phyloP scores from a whole-genome alignment of 2,329 filamentous ascomycete genomes.

The Sclerotinia trifoliorum region DNA sequence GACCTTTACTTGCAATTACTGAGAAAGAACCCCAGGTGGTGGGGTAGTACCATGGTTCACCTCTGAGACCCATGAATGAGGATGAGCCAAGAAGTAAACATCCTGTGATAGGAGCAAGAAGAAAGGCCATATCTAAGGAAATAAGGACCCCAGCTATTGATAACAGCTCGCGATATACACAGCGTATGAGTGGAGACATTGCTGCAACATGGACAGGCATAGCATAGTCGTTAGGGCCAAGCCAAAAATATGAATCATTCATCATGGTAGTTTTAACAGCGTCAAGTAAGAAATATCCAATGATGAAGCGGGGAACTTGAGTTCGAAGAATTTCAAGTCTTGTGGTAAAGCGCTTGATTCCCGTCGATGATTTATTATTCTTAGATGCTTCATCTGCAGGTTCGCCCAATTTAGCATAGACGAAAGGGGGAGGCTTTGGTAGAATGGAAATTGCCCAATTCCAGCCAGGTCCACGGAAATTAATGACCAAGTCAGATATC shows the following conservation, averaged over 20 bases:
- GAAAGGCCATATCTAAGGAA: slow-evolving; percentile 61
- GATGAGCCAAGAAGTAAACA: slow-evolving; percentile 50
- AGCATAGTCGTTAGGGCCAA: slow-evolving; percentile 48
- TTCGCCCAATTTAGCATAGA: slow-evolving; percentile 43
- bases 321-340: slow-evolving; percentile 47
- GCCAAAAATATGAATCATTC: slow-evolving; percentile 74
- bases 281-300: slow-evolving; percentile 69
- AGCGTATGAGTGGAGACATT: slow-evolving; percentile 49
- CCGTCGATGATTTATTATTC: slow-evolving; percentile 44
- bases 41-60: slow-evolving; percentile 61
- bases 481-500: slow-evolving; percentile 54
- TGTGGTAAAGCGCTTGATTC: slow-evolving; percentile 48
- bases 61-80: slow-evolving; percentile 51
- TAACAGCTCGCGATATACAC: slow-evolving; percentile 56
- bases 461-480: slow-evolving; percentile 59
- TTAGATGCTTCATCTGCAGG: slow-evolving; percentile 40
- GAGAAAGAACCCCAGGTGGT: slow-evolving; percentile 55
- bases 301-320: slow-evolving; percentile 48
- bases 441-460: slow-evolving; percentile 53
- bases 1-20: slow-evolving; percentile 62
- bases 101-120: slow-evolving; percentile 57
- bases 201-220: slow-evolving; percentile 46
- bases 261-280: slow-evolving; percentile 65
- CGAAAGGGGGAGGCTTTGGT: slow-evolving; percentile 47
- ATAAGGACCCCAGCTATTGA: slow-evolving; percentile 56